These are phyloP conservation scores for Nevesoporus exiguus DNA, from an alignment of 768 basidiomycete genomes.

Conservation along the genomic window DNA sequence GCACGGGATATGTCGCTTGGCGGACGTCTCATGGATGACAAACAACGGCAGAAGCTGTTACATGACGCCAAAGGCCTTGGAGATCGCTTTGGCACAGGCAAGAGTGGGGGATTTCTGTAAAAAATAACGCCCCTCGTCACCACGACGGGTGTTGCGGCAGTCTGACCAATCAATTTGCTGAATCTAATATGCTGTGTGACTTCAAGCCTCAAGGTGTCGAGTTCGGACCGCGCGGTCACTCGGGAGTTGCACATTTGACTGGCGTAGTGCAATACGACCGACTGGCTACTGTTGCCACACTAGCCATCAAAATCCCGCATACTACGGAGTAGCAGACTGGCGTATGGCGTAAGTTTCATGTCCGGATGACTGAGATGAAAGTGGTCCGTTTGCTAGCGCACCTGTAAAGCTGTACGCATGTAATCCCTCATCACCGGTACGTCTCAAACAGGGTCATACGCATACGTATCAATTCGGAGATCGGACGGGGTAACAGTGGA, in stretches of 20 bases:
- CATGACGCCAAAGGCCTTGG: constrained; percentile 78
- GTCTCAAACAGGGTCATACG: constrained; percentile 6
- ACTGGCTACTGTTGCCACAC: background rate
- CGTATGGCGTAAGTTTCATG: constrained; percentile 16
- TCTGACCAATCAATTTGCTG: background rate
- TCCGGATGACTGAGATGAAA: constrained; percentile 1
- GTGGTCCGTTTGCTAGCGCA: background rate
- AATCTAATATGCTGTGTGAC: background rate
- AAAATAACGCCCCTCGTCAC: too few species aligned
- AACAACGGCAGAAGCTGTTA: constrained; percentile 71
- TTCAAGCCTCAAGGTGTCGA: background rate
- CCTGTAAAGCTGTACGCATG: background rate
- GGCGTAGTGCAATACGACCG: background rate
- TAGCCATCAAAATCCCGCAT: background rate
- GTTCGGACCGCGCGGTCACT: constrained; percentile 3
- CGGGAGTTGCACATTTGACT: too few species aligned
- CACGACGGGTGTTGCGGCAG: constrained; percentile 10
- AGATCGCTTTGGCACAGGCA: constrained; percentile 78
- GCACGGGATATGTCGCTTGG: constrained; percentile 84
- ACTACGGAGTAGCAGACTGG: background rate
- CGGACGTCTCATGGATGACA: constrained; percentile 88
- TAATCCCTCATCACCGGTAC: background rate
- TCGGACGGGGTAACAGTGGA: constrained; percentile 7
- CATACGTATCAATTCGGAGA: background rate
- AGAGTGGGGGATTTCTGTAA: constrained; percentile 61